Percentiles rank a stretch among this genome's conserved stretches.
phyloP scores from a whole-genome alignment of 2,329 filamentous ascomycete species.

The Phoma herbarum region DNA sequence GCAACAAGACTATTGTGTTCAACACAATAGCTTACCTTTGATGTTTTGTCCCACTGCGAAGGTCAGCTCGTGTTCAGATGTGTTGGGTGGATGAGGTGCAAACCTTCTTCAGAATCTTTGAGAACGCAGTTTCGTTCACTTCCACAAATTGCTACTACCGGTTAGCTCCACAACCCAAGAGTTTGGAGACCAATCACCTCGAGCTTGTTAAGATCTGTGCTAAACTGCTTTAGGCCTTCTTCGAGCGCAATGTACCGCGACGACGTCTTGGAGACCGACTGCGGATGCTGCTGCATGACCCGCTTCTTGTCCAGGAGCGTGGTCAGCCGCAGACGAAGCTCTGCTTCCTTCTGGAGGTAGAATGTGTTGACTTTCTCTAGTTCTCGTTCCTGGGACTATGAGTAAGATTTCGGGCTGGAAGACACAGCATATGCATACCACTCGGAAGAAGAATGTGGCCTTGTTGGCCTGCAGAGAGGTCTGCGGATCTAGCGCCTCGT shows the following conservation, averaged over 20 bases:
- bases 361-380: constrained; percentile 98
- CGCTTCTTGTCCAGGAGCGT: constrained; percentile 96
- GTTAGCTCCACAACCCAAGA: constrained; percentile 36
- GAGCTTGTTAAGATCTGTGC: constrained; percentile 94
- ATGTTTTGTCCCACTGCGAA: constrained; percentile 92
- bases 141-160: constrained; percentile 86
- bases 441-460: constrained; percentile 97
- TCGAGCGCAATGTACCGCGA: constrained; percentile 94
- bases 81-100: constrained; percentile 24
- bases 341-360: constrained; percentile 96
- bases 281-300: constrained; percentile 80
- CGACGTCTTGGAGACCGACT: constrained; percentile 83
- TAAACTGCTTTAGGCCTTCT: constrained; percentile 97
- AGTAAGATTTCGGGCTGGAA: constrained; percentile 1
- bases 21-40: constrained; percentile 69
- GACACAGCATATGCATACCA: constrained; percentile 66
- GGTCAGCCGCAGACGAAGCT: constrained; percentile 85
- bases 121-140: constrained; percentile 96
- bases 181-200: constrained; percentile 60
- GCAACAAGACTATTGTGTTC: constrained; percentile 34
- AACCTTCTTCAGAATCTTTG: constrained; percentile 97
- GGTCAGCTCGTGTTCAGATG: constrained; percentile 46
- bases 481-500: constrained; percentile 74
- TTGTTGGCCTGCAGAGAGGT: constrained; percentile 94
- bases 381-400: constrained; percentile 80